A percentile compares a stretch with the other conserved stretches of the same genome.
phyloP scores from a whole-genome alignment of 306 rosid species.

The Begonia masoniana region DNA sequence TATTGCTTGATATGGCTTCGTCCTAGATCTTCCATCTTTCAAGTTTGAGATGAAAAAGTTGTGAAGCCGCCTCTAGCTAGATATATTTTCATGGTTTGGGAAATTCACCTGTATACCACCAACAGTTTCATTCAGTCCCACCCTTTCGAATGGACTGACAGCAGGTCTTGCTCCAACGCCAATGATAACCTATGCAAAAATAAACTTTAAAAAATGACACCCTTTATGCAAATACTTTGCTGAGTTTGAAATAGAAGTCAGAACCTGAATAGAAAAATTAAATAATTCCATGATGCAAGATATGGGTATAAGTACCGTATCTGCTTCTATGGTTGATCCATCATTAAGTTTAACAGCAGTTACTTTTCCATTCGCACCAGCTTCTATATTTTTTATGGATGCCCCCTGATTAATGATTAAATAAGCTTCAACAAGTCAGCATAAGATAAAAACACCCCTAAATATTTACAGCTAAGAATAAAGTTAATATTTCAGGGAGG shows the following conservation, averaged over 20 bases:
- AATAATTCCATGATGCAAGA: not conserved
- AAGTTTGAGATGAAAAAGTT: too few species aligned
- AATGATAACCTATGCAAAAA: conserved; percentile 48
- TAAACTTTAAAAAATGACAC: not conserved
- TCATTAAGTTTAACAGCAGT: conserved; percentile 69
- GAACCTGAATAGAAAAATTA: not conserved
- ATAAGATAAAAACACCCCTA: not conserved
- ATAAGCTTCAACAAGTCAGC: conserved; percentile 8
- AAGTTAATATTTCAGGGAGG: not conserved
- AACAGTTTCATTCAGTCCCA: conserved; percentile 50
- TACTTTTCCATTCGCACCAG: conserved; percentile 55
- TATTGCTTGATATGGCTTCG: too few species aligned
- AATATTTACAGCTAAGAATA: not conserved
- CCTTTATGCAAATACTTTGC: not conserved
- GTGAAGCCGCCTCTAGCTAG: too few species aligned
- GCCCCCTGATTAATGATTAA: conserved; percentile 48
- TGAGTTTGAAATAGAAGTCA: too few species aligned
- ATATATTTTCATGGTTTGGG: too few species aligned
- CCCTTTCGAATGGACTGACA: conserved; percentile 60
- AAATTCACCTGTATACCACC: conserved; percentile 67
- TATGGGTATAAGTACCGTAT: conserved; percentile 29
- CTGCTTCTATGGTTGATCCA: conserved; percentile 76
- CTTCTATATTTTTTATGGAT: conserved; percentile 62
- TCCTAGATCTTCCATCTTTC: too few species aligned
- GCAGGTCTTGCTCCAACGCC: conserved; percentile 93